A percentile compares a stretch with the other conserved stretches of the same genome.
Evolutionary conservation across 352 stramenopile species (phyloP).

Genomic region (Phytophthora fragariae): DNA sequence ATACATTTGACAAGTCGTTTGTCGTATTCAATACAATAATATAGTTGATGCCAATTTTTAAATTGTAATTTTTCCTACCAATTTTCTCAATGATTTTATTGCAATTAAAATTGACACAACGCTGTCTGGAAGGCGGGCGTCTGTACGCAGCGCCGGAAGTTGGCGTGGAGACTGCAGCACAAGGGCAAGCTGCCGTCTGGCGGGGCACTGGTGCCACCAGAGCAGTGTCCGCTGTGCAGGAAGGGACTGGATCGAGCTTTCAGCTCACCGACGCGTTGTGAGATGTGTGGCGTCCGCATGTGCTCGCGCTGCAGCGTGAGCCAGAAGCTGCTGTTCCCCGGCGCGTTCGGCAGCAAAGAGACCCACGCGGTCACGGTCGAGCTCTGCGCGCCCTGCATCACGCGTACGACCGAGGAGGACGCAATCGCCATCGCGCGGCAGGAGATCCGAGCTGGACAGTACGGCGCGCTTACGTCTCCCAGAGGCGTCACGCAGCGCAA

Average conservation of each 20-base stretch:
- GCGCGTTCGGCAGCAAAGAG: conserved; percentile 29
- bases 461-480: conserved; percentile 32
- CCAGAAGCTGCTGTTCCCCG: conserved; percentile 37
- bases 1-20: too few relatives aligned
- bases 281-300: conserved; percentile 41
- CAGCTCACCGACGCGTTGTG: conserved; percentile 31
- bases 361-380: conserved; percentile 30
- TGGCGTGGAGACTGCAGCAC: conserved; percentile 50
- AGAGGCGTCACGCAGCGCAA: conserved; percentile 17
- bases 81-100: too few relatives aligned
- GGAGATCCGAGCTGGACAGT: conserved; percentile 47
- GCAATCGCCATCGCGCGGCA: conserved; percentile 35
- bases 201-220: conserved; percentile 9
- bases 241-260: conserved; percentile 29
- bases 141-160: conserved; percentile 36
- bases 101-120: too few relatives aligned
- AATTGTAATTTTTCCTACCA: too few relatives aligned
- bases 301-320: conserved; percentile 39
- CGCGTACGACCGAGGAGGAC: conserved; percentile 29
- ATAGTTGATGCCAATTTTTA: too few relatives aligned
- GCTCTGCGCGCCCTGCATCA: conserved; percentile 38
- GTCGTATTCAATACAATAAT: too few relatives aligned
- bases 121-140: conserved; percentile 42
- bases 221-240: conserved; percentile 25
- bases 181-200: conserved; percentile 24